A percentile compares a stretch with the other conserved stretches of the same genome.
phyloP scores from a whole-genome alignment of 1,139 yeast species.

The Kodamaea ohmeri region DNA sequence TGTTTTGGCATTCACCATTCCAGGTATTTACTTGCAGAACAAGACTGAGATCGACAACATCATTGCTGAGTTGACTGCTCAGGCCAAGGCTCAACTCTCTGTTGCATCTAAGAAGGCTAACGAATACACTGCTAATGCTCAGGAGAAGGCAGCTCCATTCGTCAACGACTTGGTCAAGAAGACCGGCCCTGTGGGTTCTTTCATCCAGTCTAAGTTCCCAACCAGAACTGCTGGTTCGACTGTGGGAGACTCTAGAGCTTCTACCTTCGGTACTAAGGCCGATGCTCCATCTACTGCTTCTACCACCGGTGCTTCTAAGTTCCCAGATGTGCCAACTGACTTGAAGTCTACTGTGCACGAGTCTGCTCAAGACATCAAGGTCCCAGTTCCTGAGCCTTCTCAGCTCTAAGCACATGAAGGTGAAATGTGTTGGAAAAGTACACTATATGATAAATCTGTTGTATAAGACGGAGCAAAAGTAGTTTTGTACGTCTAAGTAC shows the following conservation, averaged over 20 bases:
- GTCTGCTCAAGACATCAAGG: constrained; percentile 1
- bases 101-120: constrained; percentile 55
- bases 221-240: constrained; percentile 74
- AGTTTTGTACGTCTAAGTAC: no score
- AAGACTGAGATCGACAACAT: constrained; percentile 80
- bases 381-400: neutral
- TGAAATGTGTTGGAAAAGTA: no score
- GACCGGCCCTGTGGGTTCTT: constrained; percentile 63
- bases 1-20: constrained; percentile 68
- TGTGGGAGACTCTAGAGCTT: constrained; percentile 48
- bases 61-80: constrained; percentile 53
- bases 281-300: constrained; percentile 25
- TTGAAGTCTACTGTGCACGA: constrained; percentile 18
- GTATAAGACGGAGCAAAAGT: no score
- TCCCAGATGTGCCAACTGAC: constrained; percentile 47
- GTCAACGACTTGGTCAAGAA: constrained; percentile 47
- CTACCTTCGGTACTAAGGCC: constrained; percentile 21
- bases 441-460: no score
- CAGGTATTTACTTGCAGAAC: constrained; percentile 70
- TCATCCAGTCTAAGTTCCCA: constrained; percentile 58
- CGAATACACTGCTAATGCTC: constrained; percentile 50
- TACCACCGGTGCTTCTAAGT: constrained; percentile 39
- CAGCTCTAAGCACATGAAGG: neutral
- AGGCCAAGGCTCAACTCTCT: constrained; percentile 54
- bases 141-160: constrained; percentile 53